These are phyloP conservation scores for Singerocomus inundabilis DNA, from an alignment of 1,284 basidiomycete genomes.

Conservation along the genomic window DNA sequence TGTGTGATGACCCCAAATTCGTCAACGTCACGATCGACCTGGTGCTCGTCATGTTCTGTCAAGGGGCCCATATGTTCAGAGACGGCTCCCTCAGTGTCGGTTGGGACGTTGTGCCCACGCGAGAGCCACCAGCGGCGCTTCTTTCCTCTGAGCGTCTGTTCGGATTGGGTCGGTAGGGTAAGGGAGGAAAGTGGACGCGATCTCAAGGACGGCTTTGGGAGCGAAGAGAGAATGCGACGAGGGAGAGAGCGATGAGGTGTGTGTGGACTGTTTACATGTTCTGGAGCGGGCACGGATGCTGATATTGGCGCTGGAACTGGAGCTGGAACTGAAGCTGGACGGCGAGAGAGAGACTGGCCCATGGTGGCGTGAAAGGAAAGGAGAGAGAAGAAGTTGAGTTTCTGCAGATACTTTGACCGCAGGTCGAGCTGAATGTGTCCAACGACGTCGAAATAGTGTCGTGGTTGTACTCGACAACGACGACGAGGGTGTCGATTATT, in stretches of 20 bases:
- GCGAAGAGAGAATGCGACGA: slow-evolving; percentile 29
- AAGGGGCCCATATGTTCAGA: slow-evolving; percentile 11
- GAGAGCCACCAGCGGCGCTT: slow-evolving; percentile 44
- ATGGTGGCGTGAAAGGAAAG: slow-evolving; percentile 16
- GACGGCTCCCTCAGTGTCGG: slow-evolving; percentile 9
- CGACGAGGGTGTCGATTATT: slow-evolving; percentile 23
- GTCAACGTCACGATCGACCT: slow-evolving; percentile 31
- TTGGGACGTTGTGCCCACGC: slow-evolving; percentile 17
- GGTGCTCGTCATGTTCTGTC: slow-evolving; percentile 29
- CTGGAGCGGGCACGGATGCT: slow-evolving; percentile 9
- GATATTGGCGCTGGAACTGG: neutral
- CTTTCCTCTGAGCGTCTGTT: slow-evolving; percentile 27
- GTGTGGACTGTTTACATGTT: slow-evolving; percentile 1
- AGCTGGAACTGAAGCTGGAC: slow-evolving; percentile 4
- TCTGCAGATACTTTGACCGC: neutral
- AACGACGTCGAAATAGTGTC: slow-evolving; percentile 9
- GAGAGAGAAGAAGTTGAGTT: neutral
- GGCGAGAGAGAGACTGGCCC: slow-evolving; percentile 32
- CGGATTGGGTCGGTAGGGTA: slow-evolving; percentile 21
- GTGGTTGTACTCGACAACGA: slow-evolving; percentile 19
- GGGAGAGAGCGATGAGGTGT: slow-evolving; percentile 22
- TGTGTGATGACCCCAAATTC: slow-evolving; percentile 33
- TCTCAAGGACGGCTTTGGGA: slow-evolving; percentile 27
- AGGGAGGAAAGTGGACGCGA: slow-evolving; percentile 19
- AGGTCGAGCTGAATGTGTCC: neutral